phyloP scores from a whole-genome alignment of 805 yeast genomes.

The Metschnikowia aberdeeniae region DNA sequence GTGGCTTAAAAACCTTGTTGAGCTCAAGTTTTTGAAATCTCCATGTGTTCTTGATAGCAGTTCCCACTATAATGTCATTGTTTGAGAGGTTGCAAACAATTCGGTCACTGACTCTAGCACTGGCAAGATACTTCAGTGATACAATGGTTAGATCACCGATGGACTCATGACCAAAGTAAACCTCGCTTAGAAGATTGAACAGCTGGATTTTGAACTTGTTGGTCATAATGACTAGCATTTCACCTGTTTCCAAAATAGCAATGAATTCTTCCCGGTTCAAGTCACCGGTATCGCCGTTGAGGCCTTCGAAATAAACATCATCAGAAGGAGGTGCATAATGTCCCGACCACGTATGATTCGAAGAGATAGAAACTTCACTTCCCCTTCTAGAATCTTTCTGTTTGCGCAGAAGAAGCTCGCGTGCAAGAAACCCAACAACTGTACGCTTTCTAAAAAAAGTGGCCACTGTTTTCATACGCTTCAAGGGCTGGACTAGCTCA shows the following conservation, averaged over 20 bases:
- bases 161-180: conserved; percentile 14
- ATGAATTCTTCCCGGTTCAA: conserved; percentile 45
- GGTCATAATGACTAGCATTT: conserved; percentile 46
- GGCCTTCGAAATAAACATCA: background rate
- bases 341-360: conserved; percentile 25
- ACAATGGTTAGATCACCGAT: conserved; percentile 30
- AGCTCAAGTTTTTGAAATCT: conserved; percentile 44
- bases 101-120: conserved; percentile 75
- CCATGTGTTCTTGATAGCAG: conserved; percentile 66
- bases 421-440: conserved; percentile 40
- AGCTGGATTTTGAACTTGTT: conserved; percentile 41
- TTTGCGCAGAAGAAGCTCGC: conserved; percentile 26
- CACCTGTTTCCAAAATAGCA: conserved; percentile 50
- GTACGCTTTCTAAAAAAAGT: conserved; percentile 59
- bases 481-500: conserved; percentile 21
- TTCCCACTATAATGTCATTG: conserved; percentile 55
- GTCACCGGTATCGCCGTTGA: conserved; percentile 4
- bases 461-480: conserved; percentile 42
- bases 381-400: conserved; percentile 28
- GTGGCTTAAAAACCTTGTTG: conserved; percentile 5
- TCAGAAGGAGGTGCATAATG: conserved; percentile 30
- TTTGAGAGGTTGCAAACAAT: conserved; percentile 51
- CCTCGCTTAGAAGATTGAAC: conserved; percentile 22
- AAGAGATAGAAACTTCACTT: conserved; percentile 25
- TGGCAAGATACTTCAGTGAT: conserved; percentile 52